A percentile compares a stretch with the other conserved stretches of the same genome.
Evolutionary conservation across 2,329 filamentous ascomycete genomes (phyloP).

Genomic region (Aschersonia sp.): DNA sequence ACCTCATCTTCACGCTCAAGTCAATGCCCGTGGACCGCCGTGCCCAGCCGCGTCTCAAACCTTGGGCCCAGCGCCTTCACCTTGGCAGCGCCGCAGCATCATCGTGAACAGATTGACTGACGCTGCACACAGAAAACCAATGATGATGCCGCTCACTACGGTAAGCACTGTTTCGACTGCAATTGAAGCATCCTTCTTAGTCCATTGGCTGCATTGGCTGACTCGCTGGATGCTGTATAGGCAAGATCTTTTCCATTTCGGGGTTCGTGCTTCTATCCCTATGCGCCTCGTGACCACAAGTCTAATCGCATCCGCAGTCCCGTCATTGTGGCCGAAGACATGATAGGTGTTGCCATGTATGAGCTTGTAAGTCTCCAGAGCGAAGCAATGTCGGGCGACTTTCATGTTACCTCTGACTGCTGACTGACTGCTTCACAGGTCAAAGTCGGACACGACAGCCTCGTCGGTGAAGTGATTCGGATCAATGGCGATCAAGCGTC

Average conservation of each 20-base stretch:
- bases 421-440: constrained; percentile 37
- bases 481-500: constrained; percentile 92
- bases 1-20: not conserved
- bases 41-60: too few species aligned
- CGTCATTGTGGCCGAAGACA: constrained; percentile 93
- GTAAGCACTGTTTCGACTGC: constrained; percentile 16
- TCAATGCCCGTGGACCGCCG: too few species aligned
- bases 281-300: not conserved
- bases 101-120: constrained; percentile 7
- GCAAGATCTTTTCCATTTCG: constrained; percentile 48
- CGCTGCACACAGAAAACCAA: constrained; percentile 15
- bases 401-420: too few species aligned
- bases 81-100: constrained; percentile 7
- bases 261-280: constrained; percentile 30
- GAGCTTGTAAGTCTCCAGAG: constrained; percentile 56
- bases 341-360: constrained; percentile 99
- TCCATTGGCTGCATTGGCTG: constrained; percentile 1
- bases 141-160: constrained; percentile 22
- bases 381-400: too few species aligned
- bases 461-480: constrained; percentile 96
- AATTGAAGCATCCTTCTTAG: not conserved
- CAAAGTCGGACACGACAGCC: constrained; percentile 78
- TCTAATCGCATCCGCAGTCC: constrained; percentile 37
- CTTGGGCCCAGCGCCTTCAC: constrained; percentile 1
- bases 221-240: constrained; percentile 14